Conservation (phyloP, 2,329 filamentous ascomycete species). For the Beauveria medogensis region DNA sequence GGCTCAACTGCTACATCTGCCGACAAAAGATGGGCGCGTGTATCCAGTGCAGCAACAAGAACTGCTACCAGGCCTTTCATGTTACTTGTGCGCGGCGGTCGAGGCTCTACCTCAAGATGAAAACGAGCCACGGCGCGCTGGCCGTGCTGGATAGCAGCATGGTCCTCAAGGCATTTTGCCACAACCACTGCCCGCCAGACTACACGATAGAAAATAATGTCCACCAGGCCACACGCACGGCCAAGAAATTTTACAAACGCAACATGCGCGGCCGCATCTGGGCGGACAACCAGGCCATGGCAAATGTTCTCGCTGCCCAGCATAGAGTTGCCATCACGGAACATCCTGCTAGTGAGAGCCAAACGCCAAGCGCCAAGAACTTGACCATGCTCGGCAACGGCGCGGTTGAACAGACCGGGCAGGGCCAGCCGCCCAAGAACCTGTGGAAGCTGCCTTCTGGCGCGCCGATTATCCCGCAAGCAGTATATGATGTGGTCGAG, state of each 20-base stretch:
- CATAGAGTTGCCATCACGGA: conserved; percentile 57
- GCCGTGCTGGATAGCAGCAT: conserved; percentile 72
- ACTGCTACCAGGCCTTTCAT: conserved; percentile 94
- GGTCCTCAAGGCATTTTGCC: conserved; percentile 87
- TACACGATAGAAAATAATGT: conserved; percentile 84
- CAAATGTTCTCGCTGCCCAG: conserved; percentile 69
- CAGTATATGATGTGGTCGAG: conserved; percentile 80
- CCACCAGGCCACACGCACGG: conserved; percentile 68
- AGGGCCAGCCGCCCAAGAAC: conserved; percentile 33
- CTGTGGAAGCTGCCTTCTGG: conserved; percentile 91
- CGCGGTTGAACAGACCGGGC: conserved; percentile 61
- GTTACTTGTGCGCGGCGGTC: conserved; percentile 89
- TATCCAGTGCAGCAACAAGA: conserved; percentile 97
- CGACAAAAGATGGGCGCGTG: conserved; percentile 96
- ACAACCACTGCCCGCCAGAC: conserved; percentile 86
- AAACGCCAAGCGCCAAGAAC: conserved; percentile 76
- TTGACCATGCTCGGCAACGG: conserved; percentile 60
- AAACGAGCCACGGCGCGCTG: conserved; percentile 72
- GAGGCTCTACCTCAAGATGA: conserved; percentile 90
- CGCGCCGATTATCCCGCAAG: conserved; percentile 85
- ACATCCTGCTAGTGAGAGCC: conserved; percentile 71
- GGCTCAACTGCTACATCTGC: conserved; percentile 90
- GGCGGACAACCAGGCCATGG: conserved; percentile 83
- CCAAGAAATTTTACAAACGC: conserved; percentile 81
- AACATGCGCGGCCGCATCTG: conserved; percentile 85